Evolutionary conservation across 1,284 basidiomycete species (phyloP), one percentile per base, ranked within the genome.

Genomic region (Ceratobasidium sp.): DNA sequence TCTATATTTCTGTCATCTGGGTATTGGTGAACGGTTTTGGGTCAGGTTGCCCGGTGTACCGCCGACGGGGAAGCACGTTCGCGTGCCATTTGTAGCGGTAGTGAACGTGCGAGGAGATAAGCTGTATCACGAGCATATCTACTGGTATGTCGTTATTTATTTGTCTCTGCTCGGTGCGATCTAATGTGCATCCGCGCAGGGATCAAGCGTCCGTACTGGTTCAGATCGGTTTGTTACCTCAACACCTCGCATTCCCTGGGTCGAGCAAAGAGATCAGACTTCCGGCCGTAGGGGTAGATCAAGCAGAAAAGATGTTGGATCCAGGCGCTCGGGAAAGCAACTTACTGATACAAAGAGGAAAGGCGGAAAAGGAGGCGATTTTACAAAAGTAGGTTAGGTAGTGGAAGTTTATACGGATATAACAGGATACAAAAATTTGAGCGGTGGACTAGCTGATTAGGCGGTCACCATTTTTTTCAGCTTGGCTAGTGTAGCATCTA

Each of bases 401-500:
- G 22, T 46, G 65, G 22, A 46, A 46, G 44, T 46, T 11, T 19
- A n/a, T n/a, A n/a, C n/a, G n/a, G n/a, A n/a, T n/a, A n/a, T n/a
- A n/a, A n/a, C n/a, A n/a, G n/a, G n/a, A n/a, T n/a, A n/a, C n/a
- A n/a, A n/a, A n/a, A n/a, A n/a, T n/a, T n/a, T n/a, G n/a, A n/a
- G n/a, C n/a, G n/a, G n/a, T n/a, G n/a, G n/a, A n/a, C n/a, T n/a
- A n/a, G n/a, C n/a, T n/a, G 22, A 22, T 69, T 49, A 71, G 13
- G n/a, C 22, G 22, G 43, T 46, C 32, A 65, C 62, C 29, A 65
- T 34, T 49, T 90, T 92, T 82, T 92, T 93, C 73, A 92, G 83
- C 62, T 87, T 87, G 0, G 86, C 85, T 19, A 94, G 82, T 74
- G 90, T 86, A 76, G 88, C 88, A 82, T 95, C 92, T 9, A 93